phyloP scores from a whole-genome alignment of 2,329 filamentous ascomycete species.

The Beauveria medogensis region DNA sequence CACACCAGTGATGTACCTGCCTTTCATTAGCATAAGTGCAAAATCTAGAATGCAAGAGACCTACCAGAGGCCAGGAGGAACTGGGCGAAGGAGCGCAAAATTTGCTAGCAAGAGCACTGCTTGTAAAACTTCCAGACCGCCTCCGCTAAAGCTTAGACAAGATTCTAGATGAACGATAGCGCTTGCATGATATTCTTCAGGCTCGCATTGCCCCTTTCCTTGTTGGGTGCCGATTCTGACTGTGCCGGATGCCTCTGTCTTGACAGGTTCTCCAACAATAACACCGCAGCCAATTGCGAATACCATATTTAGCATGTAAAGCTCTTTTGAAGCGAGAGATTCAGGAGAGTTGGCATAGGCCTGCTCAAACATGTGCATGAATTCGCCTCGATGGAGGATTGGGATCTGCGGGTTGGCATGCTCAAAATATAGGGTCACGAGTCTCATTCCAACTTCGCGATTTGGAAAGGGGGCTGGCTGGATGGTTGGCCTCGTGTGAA shows the following conservation, averaged over 20 bases:
- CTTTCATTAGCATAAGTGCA: not conserved
- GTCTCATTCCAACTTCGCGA: slow-evolving; percentile 59
- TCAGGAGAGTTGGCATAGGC: slow-evolving; percentile 65
- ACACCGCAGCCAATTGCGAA: slow-evolving; percentile 94
- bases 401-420: slow-evolving; percentile 95
- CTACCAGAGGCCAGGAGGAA: slow-evolving; percentile 83
- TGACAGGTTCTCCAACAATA: slow-evolving; percentile 61
- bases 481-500: slow-evolving; percentile 84
- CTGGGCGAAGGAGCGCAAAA: slow-evolving; percentile 83
- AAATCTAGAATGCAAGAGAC: slow-evolving; percentile 13
- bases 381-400: slow-evolving; percentile 80
- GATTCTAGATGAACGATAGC: slow-evolving; percentile 87
- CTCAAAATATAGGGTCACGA: slow-evolving; percentile 85
- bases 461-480: slow-evolving; percentile 78
- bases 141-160: slow-evolving; percentile 76
- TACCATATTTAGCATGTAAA: slow-evolving; percentile 95
- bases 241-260: slow-evolving; percentile 35
- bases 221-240: slow-evolving; percentile 19
- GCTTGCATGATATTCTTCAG: slow-evolving; percentile 93
- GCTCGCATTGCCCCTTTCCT: slow-evolving; percentile 33
- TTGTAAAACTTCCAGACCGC: slow-evolving; percentile 86
- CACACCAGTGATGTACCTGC: slow-evolving; percentile 83
- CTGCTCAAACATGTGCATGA: slow-evolving; percentile 78
- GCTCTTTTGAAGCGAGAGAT: slow-evolving; percentile 64
- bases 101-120: slow-evolving; percentile 86